Evolutionary conservation across 306 rosid species (phyloP).

Genomic region (Pachyrhizus erosus): DNA sequence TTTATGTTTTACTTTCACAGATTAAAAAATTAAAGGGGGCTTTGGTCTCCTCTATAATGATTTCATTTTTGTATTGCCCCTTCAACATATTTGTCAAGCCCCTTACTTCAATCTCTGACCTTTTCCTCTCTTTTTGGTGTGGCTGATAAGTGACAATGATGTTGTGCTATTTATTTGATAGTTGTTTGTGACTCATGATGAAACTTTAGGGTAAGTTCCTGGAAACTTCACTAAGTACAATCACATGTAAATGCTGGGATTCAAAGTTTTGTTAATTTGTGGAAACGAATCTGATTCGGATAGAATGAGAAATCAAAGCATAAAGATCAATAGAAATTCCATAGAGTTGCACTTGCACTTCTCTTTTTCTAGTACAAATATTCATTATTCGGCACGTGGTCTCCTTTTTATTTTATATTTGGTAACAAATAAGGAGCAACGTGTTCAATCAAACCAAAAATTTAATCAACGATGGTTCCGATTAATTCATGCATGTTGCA

Average conservation of each 20-base stretch:
- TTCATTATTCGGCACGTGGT: slow-evolving; percentile 4
- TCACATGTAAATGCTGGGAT: slow-evolving; percentile 4
- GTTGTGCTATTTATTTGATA: not conserved
- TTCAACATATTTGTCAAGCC: not conserved
- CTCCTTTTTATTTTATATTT: not conserved
- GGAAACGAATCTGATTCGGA: slow-evolving; percentile 28
- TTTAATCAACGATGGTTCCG: not conserved
- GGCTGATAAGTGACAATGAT: not conserved
- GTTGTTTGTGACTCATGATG: not conserved
- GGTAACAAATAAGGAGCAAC: not conserved
- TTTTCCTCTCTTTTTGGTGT: not conserved
- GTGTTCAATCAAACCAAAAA: not conserved
- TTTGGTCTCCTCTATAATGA: not conserved
- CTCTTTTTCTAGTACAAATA: slow-evolving; percentile 30
- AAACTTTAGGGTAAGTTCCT: slow-evolving; percentile 23
- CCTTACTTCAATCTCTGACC: not conserved
- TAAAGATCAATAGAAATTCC: not conserved
- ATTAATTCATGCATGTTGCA: not conserved
- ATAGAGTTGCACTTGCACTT: slow-evolving; percentile 33
- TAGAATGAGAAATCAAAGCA: not conserved
- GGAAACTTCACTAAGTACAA: slow-evolving; percentile 32
- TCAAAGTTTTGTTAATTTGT: slow-evolving; percentile 29
- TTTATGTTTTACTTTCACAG: too few species aligned
- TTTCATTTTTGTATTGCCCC: not conserved
- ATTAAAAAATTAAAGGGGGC: too few species aligned